Evolutionary conservation across 768 basidiomycete genomes (phyloP).

Genomic region (Cyathus striatus): DNA sequence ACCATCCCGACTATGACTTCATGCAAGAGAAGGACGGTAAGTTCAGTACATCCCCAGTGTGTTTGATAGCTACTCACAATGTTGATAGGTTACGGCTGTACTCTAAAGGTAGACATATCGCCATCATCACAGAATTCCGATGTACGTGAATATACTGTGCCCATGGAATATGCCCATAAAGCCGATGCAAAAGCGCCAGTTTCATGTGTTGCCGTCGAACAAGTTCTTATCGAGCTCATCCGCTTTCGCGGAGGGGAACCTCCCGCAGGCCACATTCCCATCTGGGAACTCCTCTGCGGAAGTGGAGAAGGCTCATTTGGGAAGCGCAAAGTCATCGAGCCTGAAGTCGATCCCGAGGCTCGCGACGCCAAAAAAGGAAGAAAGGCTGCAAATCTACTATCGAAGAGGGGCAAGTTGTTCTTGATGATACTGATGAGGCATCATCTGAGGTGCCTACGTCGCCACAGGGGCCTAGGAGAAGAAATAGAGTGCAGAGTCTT

Average conservation of each 20-base stretch:
- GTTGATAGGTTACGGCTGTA: conserved; percentile 49
- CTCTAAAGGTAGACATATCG: conserved; percentile 36
- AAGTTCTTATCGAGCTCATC: conserved; percentile 55
- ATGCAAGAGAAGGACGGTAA: conserved; percentile 47
- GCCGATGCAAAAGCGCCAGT: conserved; percentile 61
- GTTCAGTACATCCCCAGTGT: not conserved
- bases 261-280: conserved; percentile 36
- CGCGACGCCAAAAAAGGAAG: conserved; percentile 4
- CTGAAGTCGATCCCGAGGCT: not conserved
- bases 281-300: conserved; percentile 25
- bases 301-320: conserved; percentile 30
- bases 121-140: conserved; percentile 23
- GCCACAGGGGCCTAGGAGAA: conserved; percentile 6
- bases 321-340: conserved; percentile 2
- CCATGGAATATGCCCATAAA: conserved; percentile 48
- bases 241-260: conserved; percentile 42
- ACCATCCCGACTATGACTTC: conserved; percentile 35
- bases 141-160: conserved; percentile 38
- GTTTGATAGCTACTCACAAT: conserved; percentile 1
- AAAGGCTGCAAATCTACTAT: conserved; percentile 13
- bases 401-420: conserved; percentile 7
- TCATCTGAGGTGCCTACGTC: conserved; percentile 10
- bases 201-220: conserved; percentile 42
- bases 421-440: conserved; percentile 8
- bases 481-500: conserved; percentile 5